Percentiles rank a stretch among this genome's conserved stretches.
Evolutionary conservation across 2,329 filamentous ascomycete species (phyloP).

Genomic region (Xylaria sp.): DNA sequence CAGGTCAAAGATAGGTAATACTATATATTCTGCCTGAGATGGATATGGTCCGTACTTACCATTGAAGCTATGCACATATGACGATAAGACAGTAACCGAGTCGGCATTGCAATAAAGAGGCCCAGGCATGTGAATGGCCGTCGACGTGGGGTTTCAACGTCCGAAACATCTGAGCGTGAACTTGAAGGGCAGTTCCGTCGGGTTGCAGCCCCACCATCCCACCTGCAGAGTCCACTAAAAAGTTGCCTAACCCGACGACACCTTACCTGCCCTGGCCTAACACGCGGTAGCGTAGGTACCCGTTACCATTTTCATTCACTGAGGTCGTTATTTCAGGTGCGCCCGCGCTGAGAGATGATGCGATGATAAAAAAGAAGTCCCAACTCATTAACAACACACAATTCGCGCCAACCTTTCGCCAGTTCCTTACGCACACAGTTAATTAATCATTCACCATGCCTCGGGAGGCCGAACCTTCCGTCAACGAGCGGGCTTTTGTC

Average conservation of each 20-base stretch:
- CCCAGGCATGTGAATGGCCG: too few relatives aligned
- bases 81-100: too few relatives aligned
- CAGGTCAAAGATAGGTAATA: too few relatives aligned
- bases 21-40: too few relatives aligned
- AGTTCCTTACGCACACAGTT: conserved; percentile 3
- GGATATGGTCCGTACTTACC: too few relatives aligned
- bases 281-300: not conserved
- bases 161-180: too few relatives aligned
- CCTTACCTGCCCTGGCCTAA: too few relatives aligned
- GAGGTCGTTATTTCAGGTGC: not conserved
- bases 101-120: too few relatives aligned
- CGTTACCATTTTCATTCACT: not conserved
- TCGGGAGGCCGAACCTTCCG: conserved; percentile 83
- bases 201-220: conserved; percentile 22
- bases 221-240: conserved; percentile 12
- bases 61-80: too few relatives aligned
- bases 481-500: conserved; percentile 83
- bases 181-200: too few relatives aligned
- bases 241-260: too few relatives aligned
- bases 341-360: conserved; percentile 18
- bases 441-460: conserved; percentile 58
- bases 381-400: conserved; percentile 7
- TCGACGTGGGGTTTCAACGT: too few relatives aligned
- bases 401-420: conserved; percentile 11
- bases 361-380: conserved; percentile 13